Conservation (phyloP, 2,329 filamentous ascomycete genomes). For the Camptophora hylomeconis region DNA sequence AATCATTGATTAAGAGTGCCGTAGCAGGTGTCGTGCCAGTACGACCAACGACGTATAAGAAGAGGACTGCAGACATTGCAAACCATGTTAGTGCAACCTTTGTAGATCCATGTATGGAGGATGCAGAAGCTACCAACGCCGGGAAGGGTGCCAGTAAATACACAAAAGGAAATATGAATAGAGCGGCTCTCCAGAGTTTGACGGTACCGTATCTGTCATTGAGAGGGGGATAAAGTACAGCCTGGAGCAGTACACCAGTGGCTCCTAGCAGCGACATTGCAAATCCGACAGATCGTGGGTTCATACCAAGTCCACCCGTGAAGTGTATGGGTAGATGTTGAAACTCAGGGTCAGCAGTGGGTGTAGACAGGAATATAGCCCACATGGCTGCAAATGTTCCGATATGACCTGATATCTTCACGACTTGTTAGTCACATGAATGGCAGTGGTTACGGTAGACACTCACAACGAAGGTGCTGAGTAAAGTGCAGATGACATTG, state of each 20-base stretch:
- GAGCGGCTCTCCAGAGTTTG: slow-evolving; percentile 51
- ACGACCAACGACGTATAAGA: slow-evolving; percentile 57
- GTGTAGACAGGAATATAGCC: slow-evolving; percentile 64
- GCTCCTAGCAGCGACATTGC: slow-evolving; percentile 64
- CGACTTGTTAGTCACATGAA: no score
- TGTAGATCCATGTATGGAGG: no score
- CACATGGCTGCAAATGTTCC: slow-evolving; percentile 65
- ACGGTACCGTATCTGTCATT: slow-evolving; percentile 56
- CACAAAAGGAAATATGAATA: slow-evolving; percentile 56
- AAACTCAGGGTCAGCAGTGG: slow-evolving; percentile 27
- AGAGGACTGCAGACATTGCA: slow-evolving; percentile 47
- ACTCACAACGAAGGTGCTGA: slow-evolving; percentile 55
- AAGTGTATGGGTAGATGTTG: slow-evolving; percentile 44
- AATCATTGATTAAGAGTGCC: slow-evolving; percentile 49
- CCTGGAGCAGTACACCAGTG: slow-evolving; percentile 61
- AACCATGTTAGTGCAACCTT: no score
- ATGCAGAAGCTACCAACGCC: slow-evolving; percentile 58
- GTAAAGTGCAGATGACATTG: slow-evolving; percentile 45
- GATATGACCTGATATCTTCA: slow-evolving; percentile 61
- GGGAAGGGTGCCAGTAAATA: slow-evolving; percentile 61
- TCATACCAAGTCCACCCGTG: slow-evolving; percentile 61
- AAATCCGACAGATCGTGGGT: slow-evolving; percentile 55
- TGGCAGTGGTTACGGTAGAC: no score
- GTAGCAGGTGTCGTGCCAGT: slow-evolving; percentile 53
- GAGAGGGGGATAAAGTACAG: slow-evolving; percentile 56